phyloP scores from a whole-genome alignment of 2,329 filamentous ascomycete species.

The Claviceps maximensis region DNA sequence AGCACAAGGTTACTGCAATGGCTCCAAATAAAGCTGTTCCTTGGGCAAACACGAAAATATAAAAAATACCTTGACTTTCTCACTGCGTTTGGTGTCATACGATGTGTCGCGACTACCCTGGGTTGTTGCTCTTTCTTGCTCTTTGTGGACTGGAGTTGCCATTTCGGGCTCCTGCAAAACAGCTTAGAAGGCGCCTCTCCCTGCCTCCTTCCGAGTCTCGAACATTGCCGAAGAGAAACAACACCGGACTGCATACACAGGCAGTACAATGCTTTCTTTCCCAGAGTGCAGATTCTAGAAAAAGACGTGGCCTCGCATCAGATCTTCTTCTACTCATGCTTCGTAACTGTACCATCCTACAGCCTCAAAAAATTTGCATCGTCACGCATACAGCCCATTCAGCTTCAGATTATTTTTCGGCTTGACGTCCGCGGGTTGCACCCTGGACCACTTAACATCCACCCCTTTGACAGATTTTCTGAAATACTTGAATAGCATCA shows the following conservation, averaged over 20 bases:
- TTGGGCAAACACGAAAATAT: too few species aligned
- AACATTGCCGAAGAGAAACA: background rate
- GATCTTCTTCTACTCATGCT: background rate
- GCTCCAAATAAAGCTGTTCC: too few species aligned
- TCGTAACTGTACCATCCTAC: background rate
- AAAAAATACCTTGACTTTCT: too few species aligned
- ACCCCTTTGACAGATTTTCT: background rate
- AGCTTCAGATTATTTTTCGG: background rate
- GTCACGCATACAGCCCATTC: constrained; percentile 1
- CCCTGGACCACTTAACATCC: background rate
- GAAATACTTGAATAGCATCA: background rate
- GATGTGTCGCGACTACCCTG: too few species aligned
- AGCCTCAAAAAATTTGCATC: constrained; percentile 5
- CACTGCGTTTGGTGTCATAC: too few species aligned
- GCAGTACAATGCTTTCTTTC: background rate
- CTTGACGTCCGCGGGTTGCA: background rate
- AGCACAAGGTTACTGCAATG: too few species aligned
- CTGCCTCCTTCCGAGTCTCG: background rate
- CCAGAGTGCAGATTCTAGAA: background rate
- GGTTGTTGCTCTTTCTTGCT: too few species aligned
- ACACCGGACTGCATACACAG: background rate
- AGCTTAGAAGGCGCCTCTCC: background rate
- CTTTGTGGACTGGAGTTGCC: background rate
- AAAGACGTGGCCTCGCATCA: background rate
- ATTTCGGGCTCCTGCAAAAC: background rate